Evolutionary conservation across 163 green algal genomes (phyloP), one percentile per base, ranked within the genome.

Genomic region (Chlorella variabilis): DNA sequence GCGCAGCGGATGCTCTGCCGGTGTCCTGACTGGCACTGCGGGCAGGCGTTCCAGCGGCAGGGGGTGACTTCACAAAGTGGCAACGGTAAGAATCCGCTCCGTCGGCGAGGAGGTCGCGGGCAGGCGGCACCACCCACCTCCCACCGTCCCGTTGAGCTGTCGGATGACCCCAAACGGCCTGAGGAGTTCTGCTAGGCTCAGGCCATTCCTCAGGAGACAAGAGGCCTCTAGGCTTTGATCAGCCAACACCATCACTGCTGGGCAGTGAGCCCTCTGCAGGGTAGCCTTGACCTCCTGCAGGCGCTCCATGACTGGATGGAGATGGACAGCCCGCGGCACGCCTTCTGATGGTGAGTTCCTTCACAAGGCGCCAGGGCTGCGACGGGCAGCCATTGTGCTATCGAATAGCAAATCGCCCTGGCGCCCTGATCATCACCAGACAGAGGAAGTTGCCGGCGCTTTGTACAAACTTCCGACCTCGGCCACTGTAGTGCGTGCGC

Each of bases 141-240:
- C 85, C 18, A 86, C 49, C 0, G 59, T 82, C 49, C 81, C 79
- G 70, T 97, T 97, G 17, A 98, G 82, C 54, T 95, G 82, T 36
- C 87, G 86, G 8, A 97, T 77, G 15, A 89, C 82, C 20, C 90
- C 89, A 83, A 93, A 91, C 0, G 95, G 94, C 4, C 94, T 85
- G 38, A 98, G 85, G 45, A 98, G 62, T 68, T 98, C 93, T 0
- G 93, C 90, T 3, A 98, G 67, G 11, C 65, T 89, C 6, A 98
- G 86, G 1, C 93, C 93, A 67, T 94, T 97, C 20, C 83, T 83
- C 0, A 81, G 58, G 9, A 78, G 71, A 31, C 90, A 92, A 3
- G 73, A 36, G 13, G 56, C 54, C n/a, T 80, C 54, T 0, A 80
- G 54, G 3, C 15, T 27, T 8, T 54, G 73, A 5, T 39, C 18